Evolutionary conservation across 1,284 basidiomycete species (phyloP), one percentile per base, ranked within the genome.

Genomic region (Sanghuangporus baumii): DNA sequence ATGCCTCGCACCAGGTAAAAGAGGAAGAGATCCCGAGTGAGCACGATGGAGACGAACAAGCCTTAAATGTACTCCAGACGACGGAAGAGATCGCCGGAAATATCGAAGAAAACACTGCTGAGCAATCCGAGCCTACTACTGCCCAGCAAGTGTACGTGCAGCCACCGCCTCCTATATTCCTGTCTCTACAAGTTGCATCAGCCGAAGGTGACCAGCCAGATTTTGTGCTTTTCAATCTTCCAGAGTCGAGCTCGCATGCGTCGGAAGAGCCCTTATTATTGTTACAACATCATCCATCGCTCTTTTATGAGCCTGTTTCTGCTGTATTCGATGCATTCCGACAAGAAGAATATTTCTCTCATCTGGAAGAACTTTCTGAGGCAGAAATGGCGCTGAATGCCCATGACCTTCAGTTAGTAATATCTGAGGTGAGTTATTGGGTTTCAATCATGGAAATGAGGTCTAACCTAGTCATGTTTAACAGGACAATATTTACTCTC

Each of bases 261-360:
- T 23, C 48, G 2, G 64, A 65, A 37, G 64, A 65, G 48, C 60
- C 64, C 65, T 57, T 67, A 34, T 66, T 88, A 12, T 73, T 90
- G 55, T 76, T 91, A 61, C 80, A 83, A 57, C 75, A 84, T 65
- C 78, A 74, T 14, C 87, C 88, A 2, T 85, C 83, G 3, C 75
- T 91, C 7, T 91, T 89, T 71, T 91, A 89, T 67, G 88, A 90
- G 69, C 82, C 88, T 40, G 70, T 91, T 60, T 82, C 79, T 41
- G 77, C 74, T 63, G 81, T 91, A 8, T 90, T 91, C 67, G 82
- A 84, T 55, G 86, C 84, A 62, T 75, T 91, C 40, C 85, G 88
- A 36, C 78, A 81, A 67, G 85, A 89, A 64, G 79, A 82, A 61
- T 74, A 73, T 62, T 70, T 88, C 43, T 73, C 77, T 55, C 74